These are phyloP conservation scores for Hortaea sp. DNA, from an alignment of 2,329 filamentous ascomycete species.

Conservation along the genomic window DNA sequence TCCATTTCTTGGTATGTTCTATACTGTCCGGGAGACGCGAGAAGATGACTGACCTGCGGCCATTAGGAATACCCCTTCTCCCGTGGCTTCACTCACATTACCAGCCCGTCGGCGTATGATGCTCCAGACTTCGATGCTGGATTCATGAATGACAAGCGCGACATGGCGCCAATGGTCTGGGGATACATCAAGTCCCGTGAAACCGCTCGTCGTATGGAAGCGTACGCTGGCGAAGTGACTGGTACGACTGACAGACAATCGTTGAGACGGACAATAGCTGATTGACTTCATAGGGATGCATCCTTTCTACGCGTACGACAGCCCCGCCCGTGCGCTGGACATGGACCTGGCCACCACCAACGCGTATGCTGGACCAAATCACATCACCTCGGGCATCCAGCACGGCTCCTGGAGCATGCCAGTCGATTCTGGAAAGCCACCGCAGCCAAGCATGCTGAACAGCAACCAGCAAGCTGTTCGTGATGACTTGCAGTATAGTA, in stretches of 20 bases:
- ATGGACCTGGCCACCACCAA: conserved; percentile 68
- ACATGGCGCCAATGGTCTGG: conserved; percentile 77
- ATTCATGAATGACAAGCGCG: conserved; percentile 77
- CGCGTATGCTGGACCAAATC: conserved; percentile 61
- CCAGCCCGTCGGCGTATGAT: conserved; percentile 60
- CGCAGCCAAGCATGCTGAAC: conserved; percentile 46
- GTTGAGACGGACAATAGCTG: no score
- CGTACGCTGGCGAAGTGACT: conserved; percentile 65
- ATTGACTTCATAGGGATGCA: conserved; percentile 36
- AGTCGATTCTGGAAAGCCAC: conserved; percentile 44
- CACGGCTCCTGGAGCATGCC: conserved; percentile 50
- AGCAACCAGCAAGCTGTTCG: conserved; percentile 52
- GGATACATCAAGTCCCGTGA: conserved; percentile 69
- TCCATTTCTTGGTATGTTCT: conserved; percentile 52
- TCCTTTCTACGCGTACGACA: conserved; percentile 63
- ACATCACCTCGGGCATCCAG: conserved; percentile 60
- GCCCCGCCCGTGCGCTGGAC: conserved; percentile 58
- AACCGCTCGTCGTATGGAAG: conserved; percentile 67
- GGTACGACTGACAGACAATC: background rate
- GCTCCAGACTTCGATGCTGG: conserved; percentile 59
- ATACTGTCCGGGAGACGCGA: no score
- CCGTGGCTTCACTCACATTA: conserved; percentile 55
- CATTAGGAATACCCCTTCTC: conserved; percentile 59
- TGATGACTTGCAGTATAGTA: conserved; percentile 56
- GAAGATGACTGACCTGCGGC: no score